Percentiles rank a stretch among this genome's conserved stretches.
Evolutionary conservation across 495 filamentous ascomycete species (phyloP).

Genomic region (Cenococcum geophilum): DNA sequence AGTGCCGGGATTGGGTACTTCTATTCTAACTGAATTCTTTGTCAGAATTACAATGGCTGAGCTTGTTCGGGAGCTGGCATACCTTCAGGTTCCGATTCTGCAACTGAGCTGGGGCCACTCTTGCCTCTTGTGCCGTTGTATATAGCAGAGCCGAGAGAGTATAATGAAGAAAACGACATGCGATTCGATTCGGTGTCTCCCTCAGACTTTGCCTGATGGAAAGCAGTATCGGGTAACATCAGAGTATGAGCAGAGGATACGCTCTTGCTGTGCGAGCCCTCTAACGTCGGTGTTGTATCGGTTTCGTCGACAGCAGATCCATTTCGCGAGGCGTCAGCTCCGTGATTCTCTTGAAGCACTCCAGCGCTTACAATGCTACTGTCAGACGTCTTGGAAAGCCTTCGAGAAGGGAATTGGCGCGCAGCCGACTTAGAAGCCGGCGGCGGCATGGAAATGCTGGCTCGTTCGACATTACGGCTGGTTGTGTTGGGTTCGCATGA

Average conservation of each 20-base stretch:
- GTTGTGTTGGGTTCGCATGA: constrained; percentile 49
- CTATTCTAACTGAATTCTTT: constrained; percentile 4
- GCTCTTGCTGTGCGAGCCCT: constrained; percentile 9
- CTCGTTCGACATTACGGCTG: constrained; percentile 46
- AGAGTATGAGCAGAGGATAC: constrained; percentile 20
- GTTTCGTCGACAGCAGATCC: constrained; percentile 26
- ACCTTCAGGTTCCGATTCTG: constrained; percentile 39
- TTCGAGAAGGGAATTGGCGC: constrained; percentile 19
- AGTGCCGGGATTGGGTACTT: constrained; percentile 25
- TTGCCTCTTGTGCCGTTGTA: constrained; percentile 27
- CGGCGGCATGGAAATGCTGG: constrained; percentile 58
- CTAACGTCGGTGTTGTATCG: constrained; percentile 26
- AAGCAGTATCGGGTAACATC: constrained; percentile 43
- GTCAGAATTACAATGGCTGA: background rate
- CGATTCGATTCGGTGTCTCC: constrained; percentile 50
- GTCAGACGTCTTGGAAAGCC: constrained; percentile 27
- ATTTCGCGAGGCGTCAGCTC: background rate
- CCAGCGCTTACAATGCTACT: constrained; percentile 2
- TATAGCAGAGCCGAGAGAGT: constrained; percentile 55
- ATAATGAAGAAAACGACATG: constrained; percentile 59
- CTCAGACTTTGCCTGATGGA: constrained; percentile 15
- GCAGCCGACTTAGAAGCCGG: constrained; percentile 36
- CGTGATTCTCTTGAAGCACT: background rate
- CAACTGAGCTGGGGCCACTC: constrained; percentile 42
- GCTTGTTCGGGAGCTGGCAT: background rate